Conservation (phyloP, 495 filamentous ascomycete species). For the Neurospora terricola region DNA sequence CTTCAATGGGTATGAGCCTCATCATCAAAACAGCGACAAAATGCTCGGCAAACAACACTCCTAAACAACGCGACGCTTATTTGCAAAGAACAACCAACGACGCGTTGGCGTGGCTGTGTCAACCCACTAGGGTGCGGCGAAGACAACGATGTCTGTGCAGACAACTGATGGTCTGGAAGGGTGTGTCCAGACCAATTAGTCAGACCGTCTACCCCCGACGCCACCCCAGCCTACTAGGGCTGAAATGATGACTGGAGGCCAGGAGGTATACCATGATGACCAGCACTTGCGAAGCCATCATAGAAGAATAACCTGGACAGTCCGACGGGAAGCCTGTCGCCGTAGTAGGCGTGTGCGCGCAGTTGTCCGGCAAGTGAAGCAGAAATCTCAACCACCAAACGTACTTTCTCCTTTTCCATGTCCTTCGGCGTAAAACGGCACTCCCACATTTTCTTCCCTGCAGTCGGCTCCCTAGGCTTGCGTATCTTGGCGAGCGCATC, state of each 20-base stretch:
- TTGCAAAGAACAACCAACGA: neutral
- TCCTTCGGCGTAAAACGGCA: neutral
- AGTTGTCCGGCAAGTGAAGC: neutral
- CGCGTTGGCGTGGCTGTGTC: neutral
- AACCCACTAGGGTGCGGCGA: neutral
- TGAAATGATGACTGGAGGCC: neutral
- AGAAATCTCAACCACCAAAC: neutral
- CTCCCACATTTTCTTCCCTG: neutral
- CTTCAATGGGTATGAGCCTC: conserved; percentile 13
- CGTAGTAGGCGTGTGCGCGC: neutral
- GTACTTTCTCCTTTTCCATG: neutral
- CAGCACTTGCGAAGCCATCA: neutral
- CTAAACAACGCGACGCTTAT: neutral
- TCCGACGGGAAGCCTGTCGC: neutral
- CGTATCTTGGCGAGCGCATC: neutral
- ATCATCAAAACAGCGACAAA: neutral
- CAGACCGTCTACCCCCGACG: neutral
- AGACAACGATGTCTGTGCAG: neutral
- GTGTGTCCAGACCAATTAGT: neutral
- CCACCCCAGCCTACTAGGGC: neutral
- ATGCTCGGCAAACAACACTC: neutral
- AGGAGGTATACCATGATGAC: neutral
- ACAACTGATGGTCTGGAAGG: neutral
- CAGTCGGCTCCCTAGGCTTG: neutral
- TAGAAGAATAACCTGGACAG: neutral